Evolutionary conservation across 2,329 filamentous ascomycete species (phyloP).

Genomic region (Zasmidium citrigriseum): DNA sequence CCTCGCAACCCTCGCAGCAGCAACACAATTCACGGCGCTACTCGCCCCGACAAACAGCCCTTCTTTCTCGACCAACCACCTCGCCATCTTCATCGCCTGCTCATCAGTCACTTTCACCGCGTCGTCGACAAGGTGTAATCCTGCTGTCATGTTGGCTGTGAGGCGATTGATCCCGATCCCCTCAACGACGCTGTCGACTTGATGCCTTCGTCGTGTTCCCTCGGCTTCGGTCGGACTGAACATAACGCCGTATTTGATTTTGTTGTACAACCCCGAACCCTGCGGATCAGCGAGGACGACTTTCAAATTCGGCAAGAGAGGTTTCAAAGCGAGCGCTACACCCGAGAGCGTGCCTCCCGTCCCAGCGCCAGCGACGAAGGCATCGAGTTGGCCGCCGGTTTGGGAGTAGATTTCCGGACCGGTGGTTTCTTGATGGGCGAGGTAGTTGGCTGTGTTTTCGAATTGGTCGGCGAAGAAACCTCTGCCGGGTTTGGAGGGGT

Average conservation of each 20-base stretch:
- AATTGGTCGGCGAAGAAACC: constrained; percentile 98
- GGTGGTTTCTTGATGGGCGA: constrained; percentile 77
- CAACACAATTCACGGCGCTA: constrained; percentile 94
- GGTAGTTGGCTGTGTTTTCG: constrained; percentile 85
- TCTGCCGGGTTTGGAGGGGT: constrained; percentile 60
- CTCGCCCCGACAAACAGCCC: constrained; percentile 93
- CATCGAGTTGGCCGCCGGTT: constrained; percentile 72
- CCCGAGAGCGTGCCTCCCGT: constrained; percentile 93
- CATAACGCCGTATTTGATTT: constrained; percentile 91
- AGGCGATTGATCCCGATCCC: constrained; percentile 93
- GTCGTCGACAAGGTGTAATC: constrained; percentile 83
- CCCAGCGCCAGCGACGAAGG: constrained; percentile 89
- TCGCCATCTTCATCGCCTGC: constrained; percentile 90
- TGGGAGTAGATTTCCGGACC: constrained; percentile 88
- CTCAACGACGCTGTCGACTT: constrained; percentile 95
- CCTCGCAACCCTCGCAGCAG: constrained; percentile 67
- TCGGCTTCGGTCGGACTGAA: constrained; percentile 87
- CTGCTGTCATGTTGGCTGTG: constrained; percentile 90
- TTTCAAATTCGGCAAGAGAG: constrained; percentile 62
- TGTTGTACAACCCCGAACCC: constrained; percentile 90
- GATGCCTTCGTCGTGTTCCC: constrained; percentile 82
- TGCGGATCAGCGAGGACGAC: constrained; percentile 91
- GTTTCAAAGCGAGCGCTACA: constrained; percentile 80
- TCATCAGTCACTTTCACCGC: constrained; percentile 84
- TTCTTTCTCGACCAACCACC: constrained; percentile 93